Percentiles rank a stretch among this genome's conserved stretches.
Evolutionary conservation across 345 rosid genomes (phyloP).

Genomic region (Gossypium thurberi): DNA sequence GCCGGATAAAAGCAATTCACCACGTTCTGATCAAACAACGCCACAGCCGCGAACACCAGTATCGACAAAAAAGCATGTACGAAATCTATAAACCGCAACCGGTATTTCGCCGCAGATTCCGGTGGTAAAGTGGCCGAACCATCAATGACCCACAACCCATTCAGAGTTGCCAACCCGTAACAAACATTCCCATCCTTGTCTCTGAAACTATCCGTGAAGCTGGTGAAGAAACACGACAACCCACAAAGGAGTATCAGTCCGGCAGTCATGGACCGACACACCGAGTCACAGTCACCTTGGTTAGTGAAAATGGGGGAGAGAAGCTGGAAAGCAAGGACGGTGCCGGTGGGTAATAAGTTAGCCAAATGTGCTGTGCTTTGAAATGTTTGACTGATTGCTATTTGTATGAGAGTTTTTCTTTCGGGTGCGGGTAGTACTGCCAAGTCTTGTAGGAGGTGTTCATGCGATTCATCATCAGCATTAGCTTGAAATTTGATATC

Average conservation of each 20-base stretch:
- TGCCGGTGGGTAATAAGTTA: constrained; percentile 83
- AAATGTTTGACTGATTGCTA: constrained; percentile 76
- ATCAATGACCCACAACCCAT: constrained; percentile 79
- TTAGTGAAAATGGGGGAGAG: constrained; percentile 73
- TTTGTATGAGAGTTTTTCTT: constrained; percentile 48
- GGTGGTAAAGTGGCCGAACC: constrained; percentile 56
- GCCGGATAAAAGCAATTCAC: constrained; percentile 68
- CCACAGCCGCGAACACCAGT: constrained; percentile 67
- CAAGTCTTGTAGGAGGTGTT: constrained; percentile 29
- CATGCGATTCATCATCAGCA: constrained; percentile 12
- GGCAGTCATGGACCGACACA: constrained; percentile 49
- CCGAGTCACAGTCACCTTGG: constrained; percentile 64
- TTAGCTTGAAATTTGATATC: constrained; percentile 24
- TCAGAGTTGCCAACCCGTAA: constrained; percentile 64
- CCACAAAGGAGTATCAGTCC: constrained; percentile 53
- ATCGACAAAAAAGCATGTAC: constrained; percentile 72
- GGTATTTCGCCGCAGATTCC: constrained; percentile 45
- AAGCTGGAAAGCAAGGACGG: constrained; percentile 88
- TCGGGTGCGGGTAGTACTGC: constrained; percentile 33
- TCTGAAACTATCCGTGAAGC: constrained; percentile 77
- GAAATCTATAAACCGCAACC: constrained; percentile 61
- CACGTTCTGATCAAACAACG: constrained; percentile 65
- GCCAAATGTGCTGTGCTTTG: constrained; percentile 86
- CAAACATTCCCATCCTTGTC: constrained; percentile 63
- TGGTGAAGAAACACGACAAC: constrained; percentile 56